phyloP scores from a whole-genome alignment of 2,329 filamentous ascomycete genomes.

The Penicillium digitatum region DNA sequence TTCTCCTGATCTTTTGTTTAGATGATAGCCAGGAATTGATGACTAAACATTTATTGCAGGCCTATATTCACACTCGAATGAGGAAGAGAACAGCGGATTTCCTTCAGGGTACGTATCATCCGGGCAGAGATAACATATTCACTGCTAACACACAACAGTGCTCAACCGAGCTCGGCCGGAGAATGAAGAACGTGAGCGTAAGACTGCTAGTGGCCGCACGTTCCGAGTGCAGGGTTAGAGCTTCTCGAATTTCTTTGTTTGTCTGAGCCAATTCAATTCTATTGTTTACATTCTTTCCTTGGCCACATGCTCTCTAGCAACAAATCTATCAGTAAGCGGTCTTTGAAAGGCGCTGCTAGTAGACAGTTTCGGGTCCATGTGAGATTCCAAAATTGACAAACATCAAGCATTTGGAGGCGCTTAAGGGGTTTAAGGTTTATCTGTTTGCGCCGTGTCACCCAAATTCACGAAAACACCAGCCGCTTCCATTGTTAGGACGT shows the following conservation, averaged over 20 bases:
- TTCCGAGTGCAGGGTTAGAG: constrained; percentile 63
- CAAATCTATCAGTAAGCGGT: neutral
- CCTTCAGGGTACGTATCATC: constrained; percentile 69
- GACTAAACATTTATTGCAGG: constrained; percentile 46
- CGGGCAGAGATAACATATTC: neutral
- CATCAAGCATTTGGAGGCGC: too few species aligned
- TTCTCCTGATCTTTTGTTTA: neutral
- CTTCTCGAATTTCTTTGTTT: constrained; percentile 11
- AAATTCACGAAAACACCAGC: too few species aligned
- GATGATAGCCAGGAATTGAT: neutral
- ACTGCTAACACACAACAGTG: constrained; percentile 56
- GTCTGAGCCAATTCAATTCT: constrained; percentile 19
- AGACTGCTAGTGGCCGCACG: constrained; percentile 93
- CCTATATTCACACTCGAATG: constrained; percentile 98
- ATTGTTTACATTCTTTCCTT: neutral
- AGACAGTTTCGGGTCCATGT: too few species aligned
- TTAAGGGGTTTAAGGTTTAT: too few species aligned
- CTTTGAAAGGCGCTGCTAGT: too few species aligned
- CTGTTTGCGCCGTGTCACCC: too few species aligned
- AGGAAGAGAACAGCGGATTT: constrained; percentile 96
- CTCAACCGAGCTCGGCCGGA: constrained; percentile 91
- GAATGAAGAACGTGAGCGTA: constrained; percentile 93
- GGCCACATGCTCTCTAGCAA: neutral
- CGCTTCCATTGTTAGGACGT: too few species aligned
- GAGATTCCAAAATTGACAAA: too few species aligned